phyloP scores from a whole-genome alignment of 2,329 filamentous ascomycete species.

The Fusarium poae region DNA sequence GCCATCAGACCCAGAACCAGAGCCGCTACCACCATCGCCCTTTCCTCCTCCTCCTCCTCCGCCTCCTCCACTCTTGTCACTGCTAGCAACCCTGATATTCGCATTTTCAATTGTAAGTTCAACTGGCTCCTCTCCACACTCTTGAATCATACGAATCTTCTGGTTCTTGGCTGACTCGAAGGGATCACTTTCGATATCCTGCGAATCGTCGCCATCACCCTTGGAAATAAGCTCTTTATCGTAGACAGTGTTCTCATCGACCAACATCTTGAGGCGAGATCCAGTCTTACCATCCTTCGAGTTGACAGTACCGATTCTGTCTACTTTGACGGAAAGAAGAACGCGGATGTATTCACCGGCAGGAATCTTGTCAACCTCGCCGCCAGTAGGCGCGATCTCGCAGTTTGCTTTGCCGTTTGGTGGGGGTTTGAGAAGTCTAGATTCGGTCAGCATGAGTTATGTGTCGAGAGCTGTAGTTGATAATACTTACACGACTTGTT shows the following conservation, averaged over 20 bases:
- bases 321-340: slow-evolving; percentile 2
- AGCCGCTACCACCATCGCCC: not conserved
- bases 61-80: not conserved
- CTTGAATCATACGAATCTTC: slow-evolving; percentile 17
- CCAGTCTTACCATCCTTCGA: not conserved
- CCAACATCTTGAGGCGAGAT: slow-evolving; percentile 10
- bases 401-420: slow-evolving; percentile 14
- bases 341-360: slow-evolving; percentile 7
- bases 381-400: not conserved
- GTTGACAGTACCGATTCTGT: not conserved
- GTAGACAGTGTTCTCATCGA: slow-evolving; percentile 6
- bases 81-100: not conserved
- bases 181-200: slow-evolving; percentile 8
- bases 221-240: slow-evolving; percentile 7
- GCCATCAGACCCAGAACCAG: not conserved
- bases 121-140: slow-evolving; percentile 11
- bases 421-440: slow-evolving; percentile 14
- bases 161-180: slow-evolving; percentile 16
- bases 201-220: not conserved
- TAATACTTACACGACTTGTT: not conserved
- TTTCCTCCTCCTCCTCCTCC: not conserved
- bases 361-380: slow-evolving; percentile 4
- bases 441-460: rapidly evolving
- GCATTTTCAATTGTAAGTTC: slow-evolving; percentile 18
- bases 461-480: rapidly evolving